These are phyloP conservation scores for Suhomyces prunicola DNA, from an alignment of 805 yeast species.

Conservation along the genomic window DNA sequence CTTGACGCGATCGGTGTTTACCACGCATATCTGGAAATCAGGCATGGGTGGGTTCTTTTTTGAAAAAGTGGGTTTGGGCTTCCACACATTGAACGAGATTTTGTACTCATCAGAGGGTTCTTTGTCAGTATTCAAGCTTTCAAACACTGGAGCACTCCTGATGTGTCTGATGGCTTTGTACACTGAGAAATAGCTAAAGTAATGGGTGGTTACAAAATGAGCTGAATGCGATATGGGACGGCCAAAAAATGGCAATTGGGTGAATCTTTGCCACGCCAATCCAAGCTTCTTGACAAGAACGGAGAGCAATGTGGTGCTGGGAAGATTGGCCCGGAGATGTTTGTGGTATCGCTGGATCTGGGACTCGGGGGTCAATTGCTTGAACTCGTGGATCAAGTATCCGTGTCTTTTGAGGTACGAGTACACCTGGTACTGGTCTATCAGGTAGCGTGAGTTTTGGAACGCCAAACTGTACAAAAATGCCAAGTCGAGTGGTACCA, in stretches of 20 bases:
- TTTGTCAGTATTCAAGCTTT: not conserved
- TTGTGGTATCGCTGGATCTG: not conserved
- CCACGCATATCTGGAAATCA: conserved; percentile 67
- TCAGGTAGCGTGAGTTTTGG: conserved; percentile 28
- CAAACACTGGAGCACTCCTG: conserved; percentile 6
- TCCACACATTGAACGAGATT: conserved; percentile 73
- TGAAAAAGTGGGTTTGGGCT: conserved; percentile 68
- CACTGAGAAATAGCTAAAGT: conserved; percentile 22
- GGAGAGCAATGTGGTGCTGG: not conserved
- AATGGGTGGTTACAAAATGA: conserved; percentile 23
- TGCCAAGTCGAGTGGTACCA: conserved; percentile 53
- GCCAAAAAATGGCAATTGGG: conserved; percentile 7
- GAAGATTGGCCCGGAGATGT: not conserved
- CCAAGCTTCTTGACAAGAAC: not conserved
- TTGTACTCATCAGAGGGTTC: not conserved
- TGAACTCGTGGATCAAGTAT: conserved; percentile 47
- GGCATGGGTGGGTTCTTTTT: conserved; percentile 70
- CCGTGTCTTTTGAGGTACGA: conserved; percentile 76
- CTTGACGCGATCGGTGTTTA: conserved; percentile 40
- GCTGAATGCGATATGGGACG: conserved; percentile 11
- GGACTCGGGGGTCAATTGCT: not conserved
- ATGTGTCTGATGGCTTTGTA: conserved; percentile 20
- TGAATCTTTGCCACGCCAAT: not conserved
- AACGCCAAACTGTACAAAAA: conserved; percentile 58
- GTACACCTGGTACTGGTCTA: conserved; percentile 64